Base-by-base conservation (phyloP, 306 rosid species). In the Quillaja saponaria region DNA sequence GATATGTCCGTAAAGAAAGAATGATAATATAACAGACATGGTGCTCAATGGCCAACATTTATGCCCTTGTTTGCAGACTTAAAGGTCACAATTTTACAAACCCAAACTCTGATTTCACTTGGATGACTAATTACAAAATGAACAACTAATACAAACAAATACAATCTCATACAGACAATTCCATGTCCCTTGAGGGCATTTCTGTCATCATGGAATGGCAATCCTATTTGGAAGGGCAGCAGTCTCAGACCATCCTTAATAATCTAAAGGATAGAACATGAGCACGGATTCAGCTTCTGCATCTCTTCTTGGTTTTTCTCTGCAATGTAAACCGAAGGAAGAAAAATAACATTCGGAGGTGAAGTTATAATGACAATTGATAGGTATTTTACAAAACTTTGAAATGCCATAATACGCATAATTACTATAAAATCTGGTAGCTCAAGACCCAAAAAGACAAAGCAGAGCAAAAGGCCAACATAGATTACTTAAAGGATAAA, bases 261-360 rank as follows among this genome's bases (percentile, higher is more conserved):
- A 59, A 63, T 66, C 78, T 73, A 87, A 60, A 84, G 84, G 64
- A 87, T 76, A 31, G 84, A 68, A 76, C 95, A 87, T 0, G 81
- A 70, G 68, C 95, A 87, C 37, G 90, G 71, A 63, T 71, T 87
- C 61, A 63, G 77, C 77, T 78, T 80, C 59, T 68, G 66, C 70
- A 39, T 80, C 17, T 55, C 64, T 39, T 78, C 80, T 64, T 67
- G 74, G 48, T 72, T 72, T 76, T 77, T 76, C 37, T 76, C 90
- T 81, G 81, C 78, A 57, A 37, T 56, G 40, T 38, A 68, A 40
- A 41, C 64, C 51, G 20, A 42, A 10, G 49, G 50, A 46, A 42
- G 46, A 59, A 60, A 13, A 45, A 53, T 18, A 2, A 25, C 31
- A 25, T 25, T 25, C 2, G 3, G 31, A 25, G 31, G n/a, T n/a